phyloP scores from a whole-genome alignment of 495 filamentous ascomycete species.

The Aspergillus hancockii region DNA sequence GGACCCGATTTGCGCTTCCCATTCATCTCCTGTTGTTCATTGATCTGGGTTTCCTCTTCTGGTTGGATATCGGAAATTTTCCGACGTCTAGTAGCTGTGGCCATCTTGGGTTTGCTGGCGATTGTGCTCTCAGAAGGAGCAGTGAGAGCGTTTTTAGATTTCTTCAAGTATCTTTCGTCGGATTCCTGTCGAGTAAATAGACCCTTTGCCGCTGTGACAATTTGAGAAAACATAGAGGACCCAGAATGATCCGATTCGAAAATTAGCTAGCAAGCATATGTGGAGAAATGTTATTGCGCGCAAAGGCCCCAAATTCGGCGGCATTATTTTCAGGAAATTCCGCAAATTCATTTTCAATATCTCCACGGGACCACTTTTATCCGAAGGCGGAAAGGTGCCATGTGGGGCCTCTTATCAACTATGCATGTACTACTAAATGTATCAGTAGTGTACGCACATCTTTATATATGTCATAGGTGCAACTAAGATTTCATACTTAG shows the following conservation, averaged over 20 bases:
- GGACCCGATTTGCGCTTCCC: slow-evolving; percentile 40
- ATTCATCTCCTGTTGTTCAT: slow-evolving; percentile 20
- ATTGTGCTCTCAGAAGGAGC: slow-evolving; percentile 14
- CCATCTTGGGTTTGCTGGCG: slow-evolving; percentile 34
- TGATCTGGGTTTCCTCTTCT: slow-evolving; percentile 18
- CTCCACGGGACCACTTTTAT: slow-evolving; percentile 37
- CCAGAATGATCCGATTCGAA: slow-evolving; percentile 3
- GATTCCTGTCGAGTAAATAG: slow-evolving; percentile 38
- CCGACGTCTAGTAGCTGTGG: slow-evolving; percentile 36
- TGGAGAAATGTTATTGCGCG: slow-evolving; percentile 22
- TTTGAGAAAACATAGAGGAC: slow-evolving; percentile 46
- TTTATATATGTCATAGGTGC: no score
- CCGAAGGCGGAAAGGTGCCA: slow-evolving; percentile 26
- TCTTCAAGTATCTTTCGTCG: slow-evolving; percentile 18
- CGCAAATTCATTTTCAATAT: slow-evolving; percentile 34
- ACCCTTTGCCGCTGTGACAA: slow-evolving; percentile 48
- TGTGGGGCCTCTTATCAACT: background rate
- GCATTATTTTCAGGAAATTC: slow-evolving; percentile 13
- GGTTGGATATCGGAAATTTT: slow-evolving; percentile 20
- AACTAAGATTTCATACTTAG: no score
- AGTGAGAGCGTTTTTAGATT: slow-evolving; percentile 21
- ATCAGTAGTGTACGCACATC: no score
- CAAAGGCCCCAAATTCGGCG: slow-evolving; percentile 15
- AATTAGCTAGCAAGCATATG: background rate
- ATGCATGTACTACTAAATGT: background rate